phyloP scores from a whole-genome alignment of 352 stramenopile genomes.

The Phytophthora agathidicida region DNA sequence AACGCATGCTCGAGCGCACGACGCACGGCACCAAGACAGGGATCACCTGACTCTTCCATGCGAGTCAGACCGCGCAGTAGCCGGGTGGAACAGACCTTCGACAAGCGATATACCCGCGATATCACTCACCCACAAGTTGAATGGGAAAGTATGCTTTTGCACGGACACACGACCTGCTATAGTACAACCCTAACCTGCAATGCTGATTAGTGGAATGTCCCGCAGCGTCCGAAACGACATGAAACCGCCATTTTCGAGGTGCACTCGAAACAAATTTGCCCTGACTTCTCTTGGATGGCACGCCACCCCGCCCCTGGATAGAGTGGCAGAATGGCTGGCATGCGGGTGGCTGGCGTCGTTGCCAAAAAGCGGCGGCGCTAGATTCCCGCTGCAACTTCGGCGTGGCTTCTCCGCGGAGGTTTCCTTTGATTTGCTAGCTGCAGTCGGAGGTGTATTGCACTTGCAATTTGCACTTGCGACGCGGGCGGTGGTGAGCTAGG shows the following conservation, averaged over 20 bases:
- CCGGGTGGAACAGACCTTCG: conserved; percentile 3
- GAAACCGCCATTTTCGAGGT: conserved; percentile 7
- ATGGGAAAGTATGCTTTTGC: neutral
- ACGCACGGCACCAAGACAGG: conserved; percentile 7
- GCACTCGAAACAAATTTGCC: conserved; percentile 17
- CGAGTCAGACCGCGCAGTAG: conserved; percentile 10
- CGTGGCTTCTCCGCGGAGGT: conserved; percentile 1
- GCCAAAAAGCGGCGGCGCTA: no score
- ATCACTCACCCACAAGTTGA: neutral
- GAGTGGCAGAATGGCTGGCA: conserved; percentile 5
- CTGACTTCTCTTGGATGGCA: neutral
- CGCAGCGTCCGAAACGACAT: conserved; percentile 4
- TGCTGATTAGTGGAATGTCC: conserved; percentile 1
- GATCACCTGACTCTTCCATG: conserved; percentile 9
- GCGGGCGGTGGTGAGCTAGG: conserved; percentile 9
- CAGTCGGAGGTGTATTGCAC: conserved; percentile 27
- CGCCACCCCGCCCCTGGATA: neutral
- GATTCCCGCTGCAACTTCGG: no score
- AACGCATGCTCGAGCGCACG: conserved; percentile 25
- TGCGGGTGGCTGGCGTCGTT: neutral
- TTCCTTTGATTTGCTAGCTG: conserved; percentile 26
- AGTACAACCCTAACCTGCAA: conserved; percentile 1
- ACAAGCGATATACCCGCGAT: neutral
- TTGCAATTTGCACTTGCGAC: conserved; percentile 9
- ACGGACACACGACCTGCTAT: conserved; percentile 5